Evolutionary conservation across 1,284 basidiomycete genomes (phyloP).

Genomic region (Anthracocystis setariae): DNA sequence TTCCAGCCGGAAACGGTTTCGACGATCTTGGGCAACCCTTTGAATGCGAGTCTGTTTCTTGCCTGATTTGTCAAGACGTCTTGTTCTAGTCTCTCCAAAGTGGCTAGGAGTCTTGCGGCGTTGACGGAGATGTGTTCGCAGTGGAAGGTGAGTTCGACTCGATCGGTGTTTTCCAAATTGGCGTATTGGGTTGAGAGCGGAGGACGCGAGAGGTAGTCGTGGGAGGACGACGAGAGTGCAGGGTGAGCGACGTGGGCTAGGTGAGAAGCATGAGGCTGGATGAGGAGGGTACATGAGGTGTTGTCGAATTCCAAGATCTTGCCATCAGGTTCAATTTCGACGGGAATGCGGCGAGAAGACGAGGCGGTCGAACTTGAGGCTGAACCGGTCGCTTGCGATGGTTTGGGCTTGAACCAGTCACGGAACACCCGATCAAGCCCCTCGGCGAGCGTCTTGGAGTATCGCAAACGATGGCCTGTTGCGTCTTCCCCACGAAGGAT

Average conservation of each 20-base stretch:
- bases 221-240: slow-evolving; percentile 39
- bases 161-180: slow-evolving; percentile 13
- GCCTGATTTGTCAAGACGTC: slow-evolving; percentile 40
- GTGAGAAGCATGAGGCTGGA: slow-evolving; percentile 50
- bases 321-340: slow-evolving; percentile 9
- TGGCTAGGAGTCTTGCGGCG: slow-evolving; percentile 38
- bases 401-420: slow-evolving; percentile 48
- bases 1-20: background rate
- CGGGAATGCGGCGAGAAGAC: background rate
- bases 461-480: slow-evolving; percentile 27
- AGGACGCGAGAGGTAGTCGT: slow-evolving; percentile 46
- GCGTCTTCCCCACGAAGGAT: slow-evolving; percentile 26
- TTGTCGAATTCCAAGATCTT: slow-evolving; percentile 50
- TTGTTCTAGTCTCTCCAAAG: slow-evolving; percentile 44
- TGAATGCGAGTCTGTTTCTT: slow-evolving; percentile 5
- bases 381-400: background rate
- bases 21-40: slow-evolving; percentile 20
- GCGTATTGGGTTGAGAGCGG: slow-evolving; percentile 38
- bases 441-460: slow-evolving; percentile 51
- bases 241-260: slow-evolving; percentile 32
- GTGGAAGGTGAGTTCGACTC: slow-evolving; percentile 54
- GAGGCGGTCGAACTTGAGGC: background rate
- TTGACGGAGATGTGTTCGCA: slow-evolving; percentile 44
- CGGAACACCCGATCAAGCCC: slow-evolving; percentile 56
- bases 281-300: slow-evolving; percentile 40